A percentile compares a stretch with the other conserved stretches of the same genome.
Conservation (phyloP, 2,329 filamentous ascomycete genomes). For the Colletotrichum australisinense region DNA sequence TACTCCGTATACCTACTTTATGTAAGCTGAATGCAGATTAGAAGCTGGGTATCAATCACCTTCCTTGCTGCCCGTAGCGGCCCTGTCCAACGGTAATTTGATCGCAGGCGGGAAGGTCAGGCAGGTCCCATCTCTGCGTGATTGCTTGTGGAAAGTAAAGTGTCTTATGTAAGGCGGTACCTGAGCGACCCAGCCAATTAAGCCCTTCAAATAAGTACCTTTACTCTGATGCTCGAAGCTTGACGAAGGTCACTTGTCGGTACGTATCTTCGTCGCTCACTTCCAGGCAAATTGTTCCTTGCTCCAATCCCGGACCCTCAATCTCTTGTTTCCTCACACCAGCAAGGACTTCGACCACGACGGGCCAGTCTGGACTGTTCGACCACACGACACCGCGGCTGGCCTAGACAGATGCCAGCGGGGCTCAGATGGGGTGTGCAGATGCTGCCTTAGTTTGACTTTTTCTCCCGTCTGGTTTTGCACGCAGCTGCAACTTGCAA, state of each 20-base stretch:
- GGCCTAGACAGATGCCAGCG: conserved; percentile 28
- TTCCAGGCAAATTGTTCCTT: conserved; percentile 24
- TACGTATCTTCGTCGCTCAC: not conserved
- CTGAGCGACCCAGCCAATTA: not conserved
- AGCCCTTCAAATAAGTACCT: too few relatives aligned
- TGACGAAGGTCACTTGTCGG: not conserved
- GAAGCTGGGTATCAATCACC: not conserved
- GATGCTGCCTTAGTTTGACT: not conserved
- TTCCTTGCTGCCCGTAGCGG: not conserved
- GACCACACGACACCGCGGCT: conserved; percentile 19
- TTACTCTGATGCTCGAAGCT: too few relatives aligned
- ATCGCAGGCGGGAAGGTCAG: not conserved
- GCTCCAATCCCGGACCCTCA: conserved; percentile 28
- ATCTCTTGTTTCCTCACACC: conserved; percentile 32
- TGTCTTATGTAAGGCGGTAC: not conserved
- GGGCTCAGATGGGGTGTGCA: not conserved
- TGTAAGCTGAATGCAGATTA: not conserved
- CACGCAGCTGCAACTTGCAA: not conserved
- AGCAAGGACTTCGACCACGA: conserved; percentile 6
- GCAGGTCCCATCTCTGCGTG: not conserved
- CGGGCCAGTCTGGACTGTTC: conserved; percentile 29
- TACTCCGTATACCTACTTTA: too few relatives aligned
- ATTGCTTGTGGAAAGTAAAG: not conserved
- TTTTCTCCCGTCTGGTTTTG: not conserved
- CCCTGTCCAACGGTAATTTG: not conserved